These are phyloP conservation scores for Sordariomycetes sp. DNA, from an alignment of 2,329 filamentous ascomycete genomes.

Conservation along the genomic window DNA sequence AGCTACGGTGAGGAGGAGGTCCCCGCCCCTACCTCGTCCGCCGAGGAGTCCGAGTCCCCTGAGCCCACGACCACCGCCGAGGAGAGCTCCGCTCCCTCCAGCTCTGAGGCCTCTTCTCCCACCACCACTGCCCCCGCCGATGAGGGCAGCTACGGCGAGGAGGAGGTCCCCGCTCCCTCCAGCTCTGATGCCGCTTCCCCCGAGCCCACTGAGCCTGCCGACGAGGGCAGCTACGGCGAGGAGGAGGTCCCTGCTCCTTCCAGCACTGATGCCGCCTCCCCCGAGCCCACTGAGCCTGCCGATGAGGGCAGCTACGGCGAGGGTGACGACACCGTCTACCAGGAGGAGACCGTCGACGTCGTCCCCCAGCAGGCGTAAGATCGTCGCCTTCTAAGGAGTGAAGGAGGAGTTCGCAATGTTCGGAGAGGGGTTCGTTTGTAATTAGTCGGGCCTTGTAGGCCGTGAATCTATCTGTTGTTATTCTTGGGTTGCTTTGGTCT, in stretches of 20 bases:
- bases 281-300: slow-evolving; percentile 10
- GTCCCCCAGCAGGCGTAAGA: slow-evolving; percentile 13
- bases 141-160: slow-evolving; percentile 9
- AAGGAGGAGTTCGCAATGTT: not conserved
- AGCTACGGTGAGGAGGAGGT: no score
- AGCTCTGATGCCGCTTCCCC: slow-evolving; percentile 6
- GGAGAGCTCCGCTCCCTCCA: slow-evolving; percentile 14
- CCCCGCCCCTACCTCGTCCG: slow-evolving; percentile 11
- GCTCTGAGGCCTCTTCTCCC: slow-evolving; percentile 11
- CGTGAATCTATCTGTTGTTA: not conserved
- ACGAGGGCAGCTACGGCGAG: slow-evolving; percentile 7
- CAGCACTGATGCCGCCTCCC: slow-evolving; percentile 20
- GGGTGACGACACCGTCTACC: slow-evolving; percentile 19
- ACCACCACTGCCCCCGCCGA: slow-evolving; percentile 17
- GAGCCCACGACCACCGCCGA: slow-evolving; percentile 12
- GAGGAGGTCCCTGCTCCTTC: slow-evolving; percentile 4
- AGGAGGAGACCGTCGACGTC: slow-evolving; percentile 22
- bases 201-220: slow-evolving; percentile 7
- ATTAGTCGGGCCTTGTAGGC: not conserved
- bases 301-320: slow-evolving; percentile 19
- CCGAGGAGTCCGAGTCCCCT: slow-evolving; percentile 9
- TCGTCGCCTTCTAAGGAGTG: not conserved
- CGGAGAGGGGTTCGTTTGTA: not conserved
- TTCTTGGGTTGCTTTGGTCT: not conserved
- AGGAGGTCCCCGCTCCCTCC: not conserved